Percentiles rank a stretch among this genome's conserved stretches.
Evolutionary conservation across 2,329 filamentous ascomycete genomes (phyloP).

Genomic region (Biscogniauxia mediterranea): DNA sequence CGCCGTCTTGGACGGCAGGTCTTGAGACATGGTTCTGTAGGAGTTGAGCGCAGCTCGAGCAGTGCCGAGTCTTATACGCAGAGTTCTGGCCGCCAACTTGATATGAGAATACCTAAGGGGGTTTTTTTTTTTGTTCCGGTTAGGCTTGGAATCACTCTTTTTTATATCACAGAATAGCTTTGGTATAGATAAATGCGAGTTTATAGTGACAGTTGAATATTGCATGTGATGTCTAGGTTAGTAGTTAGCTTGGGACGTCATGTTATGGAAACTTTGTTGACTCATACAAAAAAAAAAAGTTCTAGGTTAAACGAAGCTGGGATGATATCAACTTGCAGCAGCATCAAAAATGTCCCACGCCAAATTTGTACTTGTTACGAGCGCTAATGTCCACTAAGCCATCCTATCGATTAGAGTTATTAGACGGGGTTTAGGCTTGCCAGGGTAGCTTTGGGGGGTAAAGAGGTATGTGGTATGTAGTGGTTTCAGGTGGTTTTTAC

Average conservation of each 20-base stretch:
- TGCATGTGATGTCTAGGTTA: no score
- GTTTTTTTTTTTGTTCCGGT: background rate
- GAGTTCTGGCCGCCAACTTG: slow-evolving; percentile 30
- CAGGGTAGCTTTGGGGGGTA: background rate
- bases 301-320: background rate
- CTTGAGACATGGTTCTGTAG: slow-evolving; percentile 32
- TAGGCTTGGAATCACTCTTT: background rate
- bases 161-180: background rate
- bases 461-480: background rate
- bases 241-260: no score
- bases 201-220: background rate
- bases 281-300: background rate
- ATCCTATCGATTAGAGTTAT: slow-evolving; percentile 9
- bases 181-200: background rate
- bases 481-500: background rate
- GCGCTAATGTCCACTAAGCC: slow-evolving; percentile 4
- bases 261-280: background rate
- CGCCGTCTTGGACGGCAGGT: slow-evolving; percentile 17
- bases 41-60: slow-evolving; percentile 28
- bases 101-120: background rate
- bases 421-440: slow-evolving; percentile 8
- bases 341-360: background rate
- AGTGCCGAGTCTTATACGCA: slow-evolving; percentile 18
- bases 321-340: background rate
- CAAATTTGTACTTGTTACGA: background rate